Conservation (phyloP, 2,329 filamentous ascomycete genomes). For the Alternaria infectoria region DNA sequence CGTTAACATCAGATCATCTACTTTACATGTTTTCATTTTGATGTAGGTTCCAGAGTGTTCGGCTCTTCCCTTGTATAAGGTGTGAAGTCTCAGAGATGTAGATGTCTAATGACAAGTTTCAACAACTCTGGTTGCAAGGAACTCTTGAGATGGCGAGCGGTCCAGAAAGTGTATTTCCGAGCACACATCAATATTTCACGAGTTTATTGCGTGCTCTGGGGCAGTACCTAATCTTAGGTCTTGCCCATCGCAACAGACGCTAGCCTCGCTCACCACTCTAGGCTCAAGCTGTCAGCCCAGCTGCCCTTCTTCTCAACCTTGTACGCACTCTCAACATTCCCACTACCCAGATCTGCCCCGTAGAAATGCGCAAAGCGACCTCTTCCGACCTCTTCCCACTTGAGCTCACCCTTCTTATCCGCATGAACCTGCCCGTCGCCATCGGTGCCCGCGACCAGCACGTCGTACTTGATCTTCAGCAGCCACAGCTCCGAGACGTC, state of each 20-base stretch:
- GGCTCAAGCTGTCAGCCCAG: slow-evolving; percentile 53
- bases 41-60: background rate
- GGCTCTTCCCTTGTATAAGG: background rate
- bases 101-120: too few species aligned
- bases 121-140: too few species aligned
- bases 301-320: slow-evolving; percentile 57
- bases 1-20: background rate
- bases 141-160: background rate
- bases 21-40: background rate
- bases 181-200: background rate
- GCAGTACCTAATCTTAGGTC: background rate
- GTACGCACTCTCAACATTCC: slow-evolving; percentile 57
- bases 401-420: slow-evolving; percentile 46
- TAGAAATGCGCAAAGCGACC: slow-evolving; percentile 65
- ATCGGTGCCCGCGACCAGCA: slow-evolving; percentile 43
- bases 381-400: slow-evolving; percentile 61
- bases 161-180: background rate
- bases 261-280: slow-evolving; percentile 39
- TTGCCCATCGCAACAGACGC: background rate
- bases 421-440: slow-evolving; percentile 31
- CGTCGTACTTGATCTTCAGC: slow-evolving; percentile 60
- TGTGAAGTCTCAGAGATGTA: background rate
- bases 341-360: slow-evolving; percentile 60
- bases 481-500: slow-evolving; percentile 54
- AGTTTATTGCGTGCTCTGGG: background rate